A percentile compares a stretch with the other conserved stretches of the same genome.
Evolutionary conservation across 352 stramenopile species (phyloP).

Genomic region (Phytophthora pluvialis): DNA sequence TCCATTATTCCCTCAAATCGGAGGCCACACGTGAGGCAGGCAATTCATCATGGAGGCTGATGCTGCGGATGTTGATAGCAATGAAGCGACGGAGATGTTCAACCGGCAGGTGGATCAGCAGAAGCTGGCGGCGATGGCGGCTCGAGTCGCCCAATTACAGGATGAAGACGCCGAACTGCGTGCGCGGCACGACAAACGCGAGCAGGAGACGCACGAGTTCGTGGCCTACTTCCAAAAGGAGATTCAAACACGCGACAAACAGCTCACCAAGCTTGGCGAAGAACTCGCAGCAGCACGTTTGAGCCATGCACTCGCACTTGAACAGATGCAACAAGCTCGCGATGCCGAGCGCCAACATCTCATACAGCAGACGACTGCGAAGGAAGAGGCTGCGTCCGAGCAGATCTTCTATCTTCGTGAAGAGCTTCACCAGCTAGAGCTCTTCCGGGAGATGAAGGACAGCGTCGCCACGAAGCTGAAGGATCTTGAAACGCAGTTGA

Average conservation of each 20-base stretch:
- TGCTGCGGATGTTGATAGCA: slow-evolving; percentile 1
- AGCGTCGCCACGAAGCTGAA: slow-evolving; percentile 60
- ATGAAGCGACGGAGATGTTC: slow-evolving; percentile 61
- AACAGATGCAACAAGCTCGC: slow-evolving; percentile 54
- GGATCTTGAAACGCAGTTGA: slow-evolving; percentile 69
- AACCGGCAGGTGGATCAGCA: slow-evolving; percentile 71
- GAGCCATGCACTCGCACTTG: slow-evolving; percentile 65
- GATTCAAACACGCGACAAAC: slow-evolving; percentile 86
- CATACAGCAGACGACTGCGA: slow-evolving; percentile 46
- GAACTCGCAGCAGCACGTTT: slow-evolving; percentile 74
- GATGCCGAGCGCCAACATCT: slow-evolving; percentile 54
- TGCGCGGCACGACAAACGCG: slow-evolving; percentile 81
- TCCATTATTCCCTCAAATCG: not conserved
- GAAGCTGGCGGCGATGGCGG: slow-evolving; percentile 67
- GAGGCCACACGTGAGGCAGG: not conserved
- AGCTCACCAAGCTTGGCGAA: slow-evolving; percentile 82
- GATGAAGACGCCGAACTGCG: slow-evolving; percentile 83
- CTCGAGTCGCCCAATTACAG: slow-evolving; percentile 66
- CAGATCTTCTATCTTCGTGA: slow-evolving; percentile 69
- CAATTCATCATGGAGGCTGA: slow-evolving; percentile 22
- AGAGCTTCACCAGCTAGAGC: slow-evolving; percentile 70
- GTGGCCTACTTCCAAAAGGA: slow-evolving; percentile 95
- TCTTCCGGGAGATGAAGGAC: slow-evolving; percentile 77
- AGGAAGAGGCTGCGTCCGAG: slow-evolving; percentile 63
- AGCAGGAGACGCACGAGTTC: slow-evolving; percentile 95